phyloP scores from a whole-genome alignment of 192 early-diverging fungal genomes.

The Coemansia reversa region DNA sequence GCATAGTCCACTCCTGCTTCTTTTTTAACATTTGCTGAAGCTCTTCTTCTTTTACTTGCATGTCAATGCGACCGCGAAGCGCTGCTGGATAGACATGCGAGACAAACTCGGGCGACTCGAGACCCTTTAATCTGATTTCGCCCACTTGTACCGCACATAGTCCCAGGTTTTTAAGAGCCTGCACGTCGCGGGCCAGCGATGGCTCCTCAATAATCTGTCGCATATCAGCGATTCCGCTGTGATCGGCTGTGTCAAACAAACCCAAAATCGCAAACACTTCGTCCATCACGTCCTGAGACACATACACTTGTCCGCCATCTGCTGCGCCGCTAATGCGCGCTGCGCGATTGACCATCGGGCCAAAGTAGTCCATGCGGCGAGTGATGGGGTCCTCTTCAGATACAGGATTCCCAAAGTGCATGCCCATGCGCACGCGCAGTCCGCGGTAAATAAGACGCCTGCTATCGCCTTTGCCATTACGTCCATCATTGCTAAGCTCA shows the following conservation, averaged over 20 bases:
- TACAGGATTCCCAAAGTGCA: slow-evolving; percentile 85
- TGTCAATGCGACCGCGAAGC: slow-evolving; percentile 52
- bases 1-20: slow-evolving; percentile 33
- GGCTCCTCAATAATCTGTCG: slow-evolving; percentile 55
- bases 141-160: slow-evolving; percentile 73
- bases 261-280: slow-evolving; percentile 55
- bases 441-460: slow-evolving; percentile 74
- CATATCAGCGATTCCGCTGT: slow-evolving; percentile 52
- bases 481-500: slow-evolving; percentile 17
- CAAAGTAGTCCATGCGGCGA: slow-evolving; percentile 94
- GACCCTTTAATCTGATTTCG: slow-evolving; percentile 80
- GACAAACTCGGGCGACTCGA: slow-evolving; percentile 84
- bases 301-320: slow-evolving; percentile 87
- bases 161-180: slow-evolving; percentile 66
- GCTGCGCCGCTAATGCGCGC: slow-evolving; percentile 79
- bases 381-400: slow-evolving; percentile 88
- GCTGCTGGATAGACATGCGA: slow-evolving; percentile 64
- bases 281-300: slow-evolving; percentile 78
- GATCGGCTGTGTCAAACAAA: slow-evolving; percentile 52
- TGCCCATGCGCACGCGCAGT: slow-evolving; percentile 88
- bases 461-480: slow-evolving; percentile 27
- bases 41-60: slow-evolving; percentile 47
- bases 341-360: slow-evolving; percentile 88
- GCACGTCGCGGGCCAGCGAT: slow-evolving; percentile 54
- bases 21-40: slow-evolving; percentile 29